A percentile compares a stretch with the other conserved stretches of the same genome.
Evolutionary conservation across 352 stramenopile species (phyloP).

Genomic region (Globisporangium echinulatum): DNA sequence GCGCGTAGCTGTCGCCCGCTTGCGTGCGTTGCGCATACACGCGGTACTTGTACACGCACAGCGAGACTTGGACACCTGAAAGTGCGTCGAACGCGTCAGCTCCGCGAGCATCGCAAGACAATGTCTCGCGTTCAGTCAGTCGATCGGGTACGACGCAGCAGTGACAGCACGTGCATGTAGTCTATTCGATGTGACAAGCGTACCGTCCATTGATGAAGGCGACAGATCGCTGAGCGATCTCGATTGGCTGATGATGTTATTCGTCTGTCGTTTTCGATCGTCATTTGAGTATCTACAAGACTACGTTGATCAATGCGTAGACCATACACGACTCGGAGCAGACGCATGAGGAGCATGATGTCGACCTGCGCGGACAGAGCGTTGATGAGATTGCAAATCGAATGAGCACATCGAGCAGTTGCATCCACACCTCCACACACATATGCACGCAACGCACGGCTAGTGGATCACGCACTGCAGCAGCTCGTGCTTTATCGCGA

Average conservation of each 20-base stretch:
- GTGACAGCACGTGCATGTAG: no score
- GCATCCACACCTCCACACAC: no score
- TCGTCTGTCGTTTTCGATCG: conserved; percentile 13
- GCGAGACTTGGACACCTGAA: conserved; percentile 30
- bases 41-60: conserved; percentile 31
- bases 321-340: not conserved
- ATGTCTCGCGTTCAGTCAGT: not conserved
- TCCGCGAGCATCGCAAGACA: conserved; percentile 10
- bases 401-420: not conserved
- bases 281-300: not conserved
- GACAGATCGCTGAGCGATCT: conserved; percentile 26
- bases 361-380: conserved; percentile 27
- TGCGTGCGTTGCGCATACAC: conserved; percentile 11
- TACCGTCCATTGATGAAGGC: conserved; percentile 35
- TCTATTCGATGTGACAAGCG: not conserved
- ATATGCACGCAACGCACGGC: conserved; percentile 15
- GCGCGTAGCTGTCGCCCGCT: conserved; percentile 24
- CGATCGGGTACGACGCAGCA: not conserved
- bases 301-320: no score
- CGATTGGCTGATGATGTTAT: conserved; percentile 23
- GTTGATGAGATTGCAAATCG: conserved; percentile 23
- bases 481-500: conserved; percentile 14
- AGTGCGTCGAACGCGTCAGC: conserved; percentile 24
- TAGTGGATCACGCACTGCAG: conserved; percentile 26
- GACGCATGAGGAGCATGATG: conserved; percentile 37